Evolutionary conservation across 192 early-diverging fungal species (phyloP).

Genomic region (Coemansia sp.): DNA sequence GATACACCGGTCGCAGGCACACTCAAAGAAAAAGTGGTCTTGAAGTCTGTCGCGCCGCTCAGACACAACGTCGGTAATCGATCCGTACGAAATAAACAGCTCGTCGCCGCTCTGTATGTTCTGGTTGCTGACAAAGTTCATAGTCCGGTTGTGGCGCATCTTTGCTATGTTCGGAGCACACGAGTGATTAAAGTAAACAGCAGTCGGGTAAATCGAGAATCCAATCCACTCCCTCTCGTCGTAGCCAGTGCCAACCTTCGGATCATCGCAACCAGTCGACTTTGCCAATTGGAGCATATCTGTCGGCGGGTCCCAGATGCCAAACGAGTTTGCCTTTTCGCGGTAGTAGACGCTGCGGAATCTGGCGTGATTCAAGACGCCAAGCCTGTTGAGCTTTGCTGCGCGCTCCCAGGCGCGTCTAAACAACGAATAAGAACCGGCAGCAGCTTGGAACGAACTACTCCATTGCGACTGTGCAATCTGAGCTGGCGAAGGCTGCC

Average conservation of each 20-base stretch:
- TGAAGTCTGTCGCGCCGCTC: conserved; percentile 53
- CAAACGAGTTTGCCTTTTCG: conserved; percentile 73
- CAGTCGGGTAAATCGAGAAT: conserved; percentile 64
- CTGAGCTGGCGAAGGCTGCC: conserved; percentile 8
- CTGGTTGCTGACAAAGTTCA: conserved; percentile 55
- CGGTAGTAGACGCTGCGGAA: conserved; percentile 64
- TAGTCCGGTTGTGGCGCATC: conserved; percentile 41
- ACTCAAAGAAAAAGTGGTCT: conserved; percentile 66
- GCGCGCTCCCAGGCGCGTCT: conserved; percentile 17
- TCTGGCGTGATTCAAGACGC: conserved; percentile 23
- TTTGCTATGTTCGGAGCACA: conserved; percentile 65
- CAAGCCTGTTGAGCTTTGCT: not conserved
- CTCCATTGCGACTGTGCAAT: conserved; percentile 34
- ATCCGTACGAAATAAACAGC: conserved; percentile 68
- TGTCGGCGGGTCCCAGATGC: conserved; percentile 60
- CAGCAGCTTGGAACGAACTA: conserved; percentile 11
- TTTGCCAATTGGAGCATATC: conserved; percentile 16
- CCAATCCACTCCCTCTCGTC: conserved; percentile 59
- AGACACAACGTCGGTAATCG: conserved; percentile 38
- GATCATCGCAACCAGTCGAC: not conserved
- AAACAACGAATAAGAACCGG: conserved; percentile 26
- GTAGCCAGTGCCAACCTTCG: not conserved
- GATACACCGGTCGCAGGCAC: conserved; percentile 60
- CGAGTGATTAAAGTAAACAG: conserved; percentile 72
- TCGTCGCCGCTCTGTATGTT: conserved; percentile 60